Evolutionary conservation across 371 early-diverging fungal species (phyloP).

Genomic region (Lichtheimia ornata): DNA sequence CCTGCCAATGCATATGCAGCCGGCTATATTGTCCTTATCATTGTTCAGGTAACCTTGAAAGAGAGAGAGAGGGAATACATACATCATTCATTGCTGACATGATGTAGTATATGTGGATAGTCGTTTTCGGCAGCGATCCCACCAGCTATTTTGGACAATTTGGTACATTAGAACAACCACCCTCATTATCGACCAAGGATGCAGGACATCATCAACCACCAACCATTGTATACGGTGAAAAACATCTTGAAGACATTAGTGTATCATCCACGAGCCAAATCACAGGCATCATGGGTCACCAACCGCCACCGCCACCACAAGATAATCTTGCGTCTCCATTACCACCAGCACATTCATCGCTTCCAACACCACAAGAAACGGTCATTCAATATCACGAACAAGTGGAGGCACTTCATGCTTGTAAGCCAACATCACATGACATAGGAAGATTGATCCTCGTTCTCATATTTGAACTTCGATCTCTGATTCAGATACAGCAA

Average conservation of each 20-base stretch:
- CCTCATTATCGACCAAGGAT: slow-evolving; percentile 1
- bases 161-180: slow-evolving; percentile 4
- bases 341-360: background rate
- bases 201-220: background rate
- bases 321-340: background rate
- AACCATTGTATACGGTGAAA: slow-evolving; percentile 4
- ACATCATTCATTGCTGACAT: background rate
- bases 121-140: slow-evolving; percentile 38
- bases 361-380: background rate
- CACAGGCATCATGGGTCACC: too few relatives aligned
- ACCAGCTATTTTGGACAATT: slow-evolving; percentile 39
- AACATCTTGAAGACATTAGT: slow-evolving; percentile 6
- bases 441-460: background rate
- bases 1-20: slow-evolving; percentile 34
- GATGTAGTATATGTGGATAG: slow-evolving; percentile 35
- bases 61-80: background rate
- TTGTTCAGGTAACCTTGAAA: slow-evolving; percentile 36
- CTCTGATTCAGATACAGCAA: slow-evolving; percentile 62
- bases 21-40: slow-evolving; percentile 38
- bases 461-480: background rate
- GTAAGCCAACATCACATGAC: slow-evolving; percentile 9
- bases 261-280: background rate
- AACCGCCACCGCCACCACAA: too few relatives aligned
- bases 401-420: slow-evolving; percentile 26
- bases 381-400: slow-evolving; percentile 13